Percentiles rank a stretch among this genome's conserved stretches.
Evolutionary conservation across 1,284 basidiomycete species (phyloP).

Genomic region (Ganoderma meredithae): DNA sequence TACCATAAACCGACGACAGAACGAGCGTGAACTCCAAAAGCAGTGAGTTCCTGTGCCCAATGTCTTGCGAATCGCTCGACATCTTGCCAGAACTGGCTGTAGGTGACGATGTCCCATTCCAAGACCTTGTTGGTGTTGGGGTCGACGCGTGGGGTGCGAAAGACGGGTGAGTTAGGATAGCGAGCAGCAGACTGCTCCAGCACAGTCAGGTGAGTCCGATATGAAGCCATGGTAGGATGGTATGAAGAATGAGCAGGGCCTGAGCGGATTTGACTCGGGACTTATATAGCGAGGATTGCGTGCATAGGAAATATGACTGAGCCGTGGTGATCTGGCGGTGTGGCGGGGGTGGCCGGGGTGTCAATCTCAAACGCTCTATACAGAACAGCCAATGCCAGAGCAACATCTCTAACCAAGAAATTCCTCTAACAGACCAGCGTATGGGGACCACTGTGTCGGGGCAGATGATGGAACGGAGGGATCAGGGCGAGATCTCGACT

Average conservation of each 20-base stretch:
- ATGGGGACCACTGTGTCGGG: constrained; percentile 17
- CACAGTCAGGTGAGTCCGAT: constrained; percentile 55
- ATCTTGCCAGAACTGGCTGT: constrained; percentile 58
- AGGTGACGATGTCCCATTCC: constrained; percentile 60
- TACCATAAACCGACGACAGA: constrained; percentile 76
- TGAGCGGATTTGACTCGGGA: not conserved
- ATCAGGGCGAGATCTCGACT: constrained; percentile 30
- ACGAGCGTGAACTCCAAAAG: constrained; percentile 51
- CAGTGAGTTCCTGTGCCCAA: constrained; percentile 56
- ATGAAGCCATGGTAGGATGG: constrained; percentile 35
- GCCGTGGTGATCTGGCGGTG: constrained; percentile 31
- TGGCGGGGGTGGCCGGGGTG: constrained; percentile 28
- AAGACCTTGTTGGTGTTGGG: constrained; percentile 43
- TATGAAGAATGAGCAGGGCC: constrained; percentile 21
- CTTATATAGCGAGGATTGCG: constrained; percentile 26
- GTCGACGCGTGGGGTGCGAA: constrained; percentile 55
- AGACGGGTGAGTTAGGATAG: constrained; percentile 54
- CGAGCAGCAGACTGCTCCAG: constrained; percentile 55
- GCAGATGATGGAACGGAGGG: constrained; percentile 26
- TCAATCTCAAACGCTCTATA: constrained; percentile 34
- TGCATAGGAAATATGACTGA: constrained; percentile 28
- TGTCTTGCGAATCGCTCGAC: constrained; percentile 61
- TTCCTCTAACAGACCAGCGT: constrained; percentile 20
- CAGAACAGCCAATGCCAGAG: constrained; percentile 31
- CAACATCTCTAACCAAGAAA: constrained; percentile 23